Conservation (phyloP, 2,329 filamentous ascomycete genomes). For the Penicillium glabrum region DNA sequence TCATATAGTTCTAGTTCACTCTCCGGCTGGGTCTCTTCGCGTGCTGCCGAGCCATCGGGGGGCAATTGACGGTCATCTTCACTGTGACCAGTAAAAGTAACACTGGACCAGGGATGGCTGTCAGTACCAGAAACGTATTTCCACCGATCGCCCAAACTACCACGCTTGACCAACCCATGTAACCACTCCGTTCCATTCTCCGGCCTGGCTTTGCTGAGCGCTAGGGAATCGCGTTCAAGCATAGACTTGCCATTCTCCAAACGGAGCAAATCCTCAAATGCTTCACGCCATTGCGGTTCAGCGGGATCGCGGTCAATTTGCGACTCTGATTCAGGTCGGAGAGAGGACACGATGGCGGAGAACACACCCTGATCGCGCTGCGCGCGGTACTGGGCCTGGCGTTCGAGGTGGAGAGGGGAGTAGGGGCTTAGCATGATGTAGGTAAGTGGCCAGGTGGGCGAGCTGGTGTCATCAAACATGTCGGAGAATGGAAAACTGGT, state of each 20-base stretch:
- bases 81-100: constrained; percentile 16
- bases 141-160: constrained; percentile 36
- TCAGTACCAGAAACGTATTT: constrained; percentile 28
- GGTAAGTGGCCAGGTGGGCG: constrained; percentile 39
- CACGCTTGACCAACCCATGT: constrained; percentile 39
- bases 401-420: constrained; percentile 56
- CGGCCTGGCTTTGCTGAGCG: constrained; percentile 16
- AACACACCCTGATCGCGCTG: constrained; percentile 30
- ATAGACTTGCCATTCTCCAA: constrained; percentile 47
- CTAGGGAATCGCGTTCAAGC: constrained; percentile 33
- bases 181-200: constrained; percentile 43
- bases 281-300: constrained; percentile 53
- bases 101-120: constrained; percentile 23
- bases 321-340: constrained; percentile 11
- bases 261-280: constrained; percentile 60
- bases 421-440: constrained; percentile 53
- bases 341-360: constrained; percentile 36
- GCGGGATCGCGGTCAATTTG: constrained; percentile 34
- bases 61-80: constrained; percentile 10
- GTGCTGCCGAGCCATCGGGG: constrained; percentile 21
- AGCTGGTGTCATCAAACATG: constrained; percentile 35
- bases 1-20: constrained; percentile 58
- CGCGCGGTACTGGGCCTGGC: constrained; percentile 37
- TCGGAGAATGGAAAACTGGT: constrained; percentile 31
- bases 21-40: constrained; percentile 31